These are phyloP conservation scores for Populus hybrid DNA, from an alignment of 441 rosid genomes.

Conservation along the genomic window DNA sequence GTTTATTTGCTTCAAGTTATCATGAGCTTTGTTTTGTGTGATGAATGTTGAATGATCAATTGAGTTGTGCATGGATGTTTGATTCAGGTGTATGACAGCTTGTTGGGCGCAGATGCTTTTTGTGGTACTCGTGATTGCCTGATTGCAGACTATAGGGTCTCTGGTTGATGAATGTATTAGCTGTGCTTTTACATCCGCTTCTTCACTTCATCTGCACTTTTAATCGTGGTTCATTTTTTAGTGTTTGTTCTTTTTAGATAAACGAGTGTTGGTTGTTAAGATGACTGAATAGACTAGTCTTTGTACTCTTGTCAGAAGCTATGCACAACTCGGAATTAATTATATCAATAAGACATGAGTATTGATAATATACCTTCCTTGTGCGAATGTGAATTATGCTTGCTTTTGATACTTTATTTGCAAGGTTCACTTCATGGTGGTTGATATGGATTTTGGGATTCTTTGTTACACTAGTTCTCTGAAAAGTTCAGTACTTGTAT, in stretches of 20 bases:
- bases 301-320: constrained; percentile 19
- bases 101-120: constrained; percentile 85
- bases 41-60: constrained; percentile 49
- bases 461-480: background rate
- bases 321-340: constrained; percentile 15
- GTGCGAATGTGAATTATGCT: too few relatives aligned
- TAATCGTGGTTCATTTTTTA: constrained; percentile 45
- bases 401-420: background rate
- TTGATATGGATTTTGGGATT: background rate
- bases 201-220: constrained; percentile 45
- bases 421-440: background rate
- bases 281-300: constrained; percentile 32
- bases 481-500: background rate
- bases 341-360: background rate
- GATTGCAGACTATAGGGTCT: constrained; percentile 70
- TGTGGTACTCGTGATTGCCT: constrained; percentile 85
- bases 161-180: constrained; percentile 73
- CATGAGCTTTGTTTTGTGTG: constrained; percentile 26
- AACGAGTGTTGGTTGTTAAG: constrained; percentile 31
- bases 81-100: constrained; percentile 88
- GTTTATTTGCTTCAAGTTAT: constrained; percentile 1
- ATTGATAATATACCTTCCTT: background rate
- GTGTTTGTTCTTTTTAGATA: background rate
- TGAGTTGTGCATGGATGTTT: constrained; percentile 71
- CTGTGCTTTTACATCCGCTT: constrained; percentile 51